Evolutionary conservation across 2,329 filamentous ascomycete genomes (phyloP), one percentile per base, ranked within the genome.

Genomic region (Aspergillus fijiensis): DNA sequence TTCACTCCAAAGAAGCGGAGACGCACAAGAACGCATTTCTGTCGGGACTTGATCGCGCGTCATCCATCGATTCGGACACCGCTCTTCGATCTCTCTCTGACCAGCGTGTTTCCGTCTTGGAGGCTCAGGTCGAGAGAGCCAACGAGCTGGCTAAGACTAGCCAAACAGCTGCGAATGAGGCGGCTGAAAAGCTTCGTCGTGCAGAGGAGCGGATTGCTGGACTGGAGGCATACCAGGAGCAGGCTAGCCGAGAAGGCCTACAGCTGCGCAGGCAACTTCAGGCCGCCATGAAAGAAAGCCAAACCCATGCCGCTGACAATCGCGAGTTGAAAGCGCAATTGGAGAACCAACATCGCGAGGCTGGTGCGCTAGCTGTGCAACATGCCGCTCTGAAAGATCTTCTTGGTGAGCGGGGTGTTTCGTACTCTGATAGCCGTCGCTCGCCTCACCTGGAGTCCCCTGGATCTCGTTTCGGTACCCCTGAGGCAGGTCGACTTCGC

Each of bases 191-290:
- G 73, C 82, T 99, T 56, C 89, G 95, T 56, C 89, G 89, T 60
- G 95, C 95, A 3, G 96, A 99, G 77, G 96, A 98, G 79, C 88
- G 95, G 48, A 98, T 99, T 74, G 96, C 95, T 5, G 95, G 95
- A 6, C 84, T 99, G 3, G 95, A 99, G 75, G 91, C 92, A 29
- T 98, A 98, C 74, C 95, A 99, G 77, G 95, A 99, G 73, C 95
- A 99, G 77, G 90, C 93, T 4, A 98, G 93, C 76, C 87, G 95
- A 49, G 96, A 99, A 76, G 92, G 92, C 52, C 87, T 99, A 57
- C 87, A 88, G 39, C 92, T 98, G 65, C 87, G 95, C 57, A 89
- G 95, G 72, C 94, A 98, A 72, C 84, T 99, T 56, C 95, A 98
- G 74, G 84, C 87, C 27, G 87, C 91, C 4, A 82, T 96, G 74